These are phyloP conservation scores for Parietichytrium sp. DNA, from an alignment of 108 stramenopile genomes.

Conservation along the genomic window DNA sequence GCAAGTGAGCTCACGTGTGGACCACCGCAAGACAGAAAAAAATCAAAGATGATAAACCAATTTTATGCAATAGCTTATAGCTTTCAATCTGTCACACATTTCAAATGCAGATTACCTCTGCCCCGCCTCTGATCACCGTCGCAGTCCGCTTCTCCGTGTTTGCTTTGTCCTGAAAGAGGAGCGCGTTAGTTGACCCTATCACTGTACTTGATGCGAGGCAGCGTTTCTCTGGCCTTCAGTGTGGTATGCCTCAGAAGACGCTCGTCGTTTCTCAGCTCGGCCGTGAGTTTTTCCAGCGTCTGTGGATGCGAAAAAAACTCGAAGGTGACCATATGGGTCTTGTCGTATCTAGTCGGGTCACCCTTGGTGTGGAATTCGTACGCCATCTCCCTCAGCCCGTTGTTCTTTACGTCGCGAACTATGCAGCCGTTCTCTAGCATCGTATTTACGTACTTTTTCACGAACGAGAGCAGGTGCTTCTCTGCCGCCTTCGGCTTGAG, in stretches of 20 bases:
- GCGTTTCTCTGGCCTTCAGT: background rate
- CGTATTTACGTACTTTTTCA: background rate
- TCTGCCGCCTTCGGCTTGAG: background rate
- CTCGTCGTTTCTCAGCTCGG: background rate
- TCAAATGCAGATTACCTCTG: no score
- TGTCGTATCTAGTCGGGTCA: background rate
- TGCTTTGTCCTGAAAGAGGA: no score
- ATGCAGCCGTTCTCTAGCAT: conserved; percentile 13
- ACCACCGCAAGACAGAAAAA: no score
- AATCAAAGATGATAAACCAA: no score
- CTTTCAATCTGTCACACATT: no score
- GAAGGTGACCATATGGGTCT: conserved; percentile 21
- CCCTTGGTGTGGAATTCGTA: background rate
- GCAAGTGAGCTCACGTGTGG: no score
- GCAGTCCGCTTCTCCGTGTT: no score
- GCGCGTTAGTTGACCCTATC: no score
- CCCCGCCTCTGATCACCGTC: no score
- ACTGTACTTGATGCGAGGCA: background rate
- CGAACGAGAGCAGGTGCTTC: background rate
- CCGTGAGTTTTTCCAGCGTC: background rate
- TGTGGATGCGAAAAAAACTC: background rate
- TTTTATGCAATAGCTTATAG: no score
- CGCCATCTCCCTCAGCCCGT: background rate
- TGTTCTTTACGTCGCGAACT: conserved; percentile 22
- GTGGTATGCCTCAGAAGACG: background rate